Conservation (phyloP, 768 basidiomycete species). For the Boletus vinaceobasis region DNA sequence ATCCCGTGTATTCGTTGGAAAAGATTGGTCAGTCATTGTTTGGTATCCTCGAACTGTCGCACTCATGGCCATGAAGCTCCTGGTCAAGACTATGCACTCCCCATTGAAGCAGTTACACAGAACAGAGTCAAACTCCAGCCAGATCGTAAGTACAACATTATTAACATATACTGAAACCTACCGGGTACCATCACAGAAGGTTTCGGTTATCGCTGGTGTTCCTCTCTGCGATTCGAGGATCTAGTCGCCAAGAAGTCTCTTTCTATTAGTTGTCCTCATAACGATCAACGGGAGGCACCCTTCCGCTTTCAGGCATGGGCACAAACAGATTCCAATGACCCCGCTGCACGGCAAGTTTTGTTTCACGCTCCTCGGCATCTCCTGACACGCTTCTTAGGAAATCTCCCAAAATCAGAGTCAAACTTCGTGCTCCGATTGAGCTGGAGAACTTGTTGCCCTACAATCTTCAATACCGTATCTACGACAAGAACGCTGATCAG, state of each 20-base stretch:
- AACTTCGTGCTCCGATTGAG: slow-evolving; percentile 89
- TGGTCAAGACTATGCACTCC: slow-evolving; percentile 83
- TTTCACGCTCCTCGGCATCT: not conserved
- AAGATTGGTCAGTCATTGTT: slow-evolving; percentile 60
- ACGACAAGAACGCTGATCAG: slow-evolving; percentile 91
- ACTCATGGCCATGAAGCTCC: slow-evolving; percentile 76
- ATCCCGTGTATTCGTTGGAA: slow-evolving; percentile 74
- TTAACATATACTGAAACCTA: slow-evolving; percentile 1
- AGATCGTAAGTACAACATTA: slow-evolving; percentile 61
- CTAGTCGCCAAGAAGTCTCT: slow-evolving; percentile 65
- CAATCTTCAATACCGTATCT: slow-evolving; percentile 93
- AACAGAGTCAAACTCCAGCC: slow-evolving; percentile 85
- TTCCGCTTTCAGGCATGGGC: slow-evolving; percentile 95
- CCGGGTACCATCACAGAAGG: slow-evolving; percentile 56
- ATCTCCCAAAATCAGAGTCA: slow-evolving; percentile 81
- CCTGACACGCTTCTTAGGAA: slow-evolving; percentile 44
- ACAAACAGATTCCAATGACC: slow-evolving; percentile 64
- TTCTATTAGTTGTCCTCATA: slow-evolving; percentile 82
- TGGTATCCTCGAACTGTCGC: slow-evolving; percentile 12
- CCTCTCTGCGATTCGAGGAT: slow-evolving; percentile 86
- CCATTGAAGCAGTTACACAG: slow-evolving; percentile 83
- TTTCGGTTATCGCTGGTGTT: slow-evolving; percentile 94
- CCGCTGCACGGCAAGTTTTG: slow-evolving; percentile 47
- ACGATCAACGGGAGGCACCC: slow-evolving; percentile 75
- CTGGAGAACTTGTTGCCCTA: slow-evolving; percentile 94